These are phyloP conservation scores for Hanseniaspora hatyaiensis DNA, from an alignment of 805 yeast genomes.

Conservation along the genomic window DNA sequence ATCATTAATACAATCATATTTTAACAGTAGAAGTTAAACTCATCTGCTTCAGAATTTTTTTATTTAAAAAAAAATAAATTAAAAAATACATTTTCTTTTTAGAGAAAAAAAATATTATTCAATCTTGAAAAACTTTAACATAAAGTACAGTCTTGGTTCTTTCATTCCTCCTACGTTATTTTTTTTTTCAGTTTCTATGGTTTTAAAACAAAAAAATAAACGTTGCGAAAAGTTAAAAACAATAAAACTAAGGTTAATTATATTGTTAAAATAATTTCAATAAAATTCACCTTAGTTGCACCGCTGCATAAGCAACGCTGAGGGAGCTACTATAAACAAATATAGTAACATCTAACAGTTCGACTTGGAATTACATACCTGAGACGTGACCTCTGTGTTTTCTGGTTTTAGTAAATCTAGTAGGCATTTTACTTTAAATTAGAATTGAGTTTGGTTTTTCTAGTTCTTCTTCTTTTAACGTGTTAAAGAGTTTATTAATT, in stretches of 20 bases:
- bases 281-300: too few species aligned
- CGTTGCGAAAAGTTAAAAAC: constrained; percentile 4
- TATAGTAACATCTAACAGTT: constrained; percentile 1
- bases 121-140: constrained; percentile 8
- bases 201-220: neutral
- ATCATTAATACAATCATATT: neutral
- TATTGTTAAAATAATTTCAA: neutral
- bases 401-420: constrained; percentile 98
- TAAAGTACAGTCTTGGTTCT: constrained; percentile 29
- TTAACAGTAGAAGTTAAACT: too few species aligned
- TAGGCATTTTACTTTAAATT: constrained; percentile 62
- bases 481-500: too few species aligned
- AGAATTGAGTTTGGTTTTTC: constrained; percentile 1
- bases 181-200: neutral
- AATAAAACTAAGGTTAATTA: neutral
- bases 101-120: neutral
- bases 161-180: constrained; percentile 31
- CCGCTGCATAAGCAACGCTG: too few species aligned
- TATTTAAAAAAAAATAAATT: too few species aligned
- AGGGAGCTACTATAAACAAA: too few species aligned
- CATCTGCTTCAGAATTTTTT: too few species aligned
- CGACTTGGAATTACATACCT: constrained; percentile 51
- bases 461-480: neutral
- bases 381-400: constrained; percentile 99
- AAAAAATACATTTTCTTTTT: too few species aligned